Evolutionary conservation across 441 rosid genomes (phyloP).

Genomic region (Euphorbia celastroides): DNA sequence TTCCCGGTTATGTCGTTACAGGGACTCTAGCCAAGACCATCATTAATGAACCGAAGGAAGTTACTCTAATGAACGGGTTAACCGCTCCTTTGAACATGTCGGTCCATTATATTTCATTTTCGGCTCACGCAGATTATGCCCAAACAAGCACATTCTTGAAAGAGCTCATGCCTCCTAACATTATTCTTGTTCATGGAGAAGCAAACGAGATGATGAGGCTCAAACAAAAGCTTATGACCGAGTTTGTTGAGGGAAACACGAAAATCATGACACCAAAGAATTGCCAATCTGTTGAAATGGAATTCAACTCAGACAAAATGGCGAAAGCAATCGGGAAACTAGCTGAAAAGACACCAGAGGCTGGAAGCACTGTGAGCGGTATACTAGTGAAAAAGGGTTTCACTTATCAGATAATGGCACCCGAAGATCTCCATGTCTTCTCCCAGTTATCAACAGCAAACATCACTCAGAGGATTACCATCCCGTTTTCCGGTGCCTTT

Average conservation of each 20-base stretch:
- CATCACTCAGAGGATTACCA: slow-evolving; percentile 69
- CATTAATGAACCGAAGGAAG: slow-evolving; percentile 84
- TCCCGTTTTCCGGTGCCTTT: slow-evolving; percentile 71
- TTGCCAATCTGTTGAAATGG: slow-evolving; percentile 84
- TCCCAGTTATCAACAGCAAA: slow-evolving; percentile 86
- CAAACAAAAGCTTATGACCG: slow-evolving; percentile 71
- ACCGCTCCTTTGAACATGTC: slow-evolving; percentile 80
- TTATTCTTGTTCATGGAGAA: slow-evolving; percentile 89
- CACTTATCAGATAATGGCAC: slow-evolving; percentile 91
- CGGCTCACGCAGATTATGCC: slow-evolving; percentile 91
- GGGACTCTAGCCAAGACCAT: slow-evolving; percentile 79
- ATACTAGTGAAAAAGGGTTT: slow-evolving; percentile 86
- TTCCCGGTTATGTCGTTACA: slow-evolving; percentile 81
- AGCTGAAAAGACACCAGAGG: slow-evolving; percentile 74
- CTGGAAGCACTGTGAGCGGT: slow-evolving; percentile 71
- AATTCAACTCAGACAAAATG: slow-evolving; percentile 82
- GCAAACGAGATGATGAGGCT: slow-evolving; percentile 92
- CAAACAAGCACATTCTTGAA: slow-evolving; percentile 86
- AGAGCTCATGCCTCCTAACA: slow-evolving; percentile 92
- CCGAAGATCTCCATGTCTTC: slow-evolving; percentile 89
- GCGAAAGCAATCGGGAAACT: slow-evolving; percentile 81
- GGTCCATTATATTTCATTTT: slow-evolving; percentile 86
- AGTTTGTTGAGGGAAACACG: slow-evolving; percentile 68
- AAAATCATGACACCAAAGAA: slow-evolving; percentile 81
- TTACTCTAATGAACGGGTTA: slow-evolving; percentile 88